Percentiles rank a stretch among this genome's conserved stretches.
Evolutionary conservation across 371 early-diverging fungal genomes (phyloP).

Genomic region (Zychaea mexicana): DNA sequence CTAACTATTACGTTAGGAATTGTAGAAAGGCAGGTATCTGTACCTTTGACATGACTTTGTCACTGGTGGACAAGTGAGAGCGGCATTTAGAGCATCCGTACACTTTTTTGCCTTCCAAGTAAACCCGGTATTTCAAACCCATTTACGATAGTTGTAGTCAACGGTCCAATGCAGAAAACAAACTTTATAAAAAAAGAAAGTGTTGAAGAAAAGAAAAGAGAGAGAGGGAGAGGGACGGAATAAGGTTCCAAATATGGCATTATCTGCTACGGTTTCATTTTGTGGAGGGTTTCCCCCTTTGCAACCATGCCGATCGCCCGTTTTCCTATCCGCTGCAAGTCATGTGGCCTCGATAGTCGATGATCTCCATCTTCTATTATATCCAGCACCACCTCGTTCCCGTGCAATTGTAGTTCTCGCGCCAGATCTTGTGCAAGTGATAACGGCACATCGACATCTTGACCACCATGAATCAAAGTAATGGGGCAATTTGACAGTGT

Average conservation of each 20-base stretch:
- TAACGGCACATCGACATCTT: slow-evolving; percentile 30
- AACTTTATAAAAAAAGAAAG: not conserved
- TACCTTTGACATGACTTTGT: slow-evolving; percentile 69
- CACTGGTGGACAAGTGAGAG: slow-evolving; percentile 64
- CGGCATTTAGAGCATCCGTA: slow-evolving; percentile 65
- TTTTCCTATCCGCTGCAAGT: slow-evolving; percentile 11
- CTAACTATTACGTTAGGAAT: too few species aligned
- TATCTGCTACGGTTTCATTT: not conserved
- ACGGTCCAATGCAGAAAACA: not conserved
- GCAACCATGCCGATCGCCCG: not conserved
- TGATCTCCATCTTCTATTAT: slow-evolving; percentile 43
- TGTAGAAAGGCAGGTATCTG: not conserved
- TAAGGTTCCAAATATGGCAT: not conserved
- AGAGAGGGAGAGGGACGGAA: not conserved
- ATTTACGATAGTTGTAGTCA: slow-evolving; percentile 11
- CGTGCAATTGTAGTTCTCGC: not conserved
- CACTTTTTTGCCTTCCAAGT: slow-evolving; percentile 45
- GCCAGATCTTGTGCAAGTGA: slow-evolving; percentile 4
- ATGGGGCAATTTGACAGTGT: slow-evolving; percentile 16
- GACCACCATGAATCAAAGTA: slow-evolving; percentile 33
- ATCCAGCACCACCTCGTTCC: not conserved
- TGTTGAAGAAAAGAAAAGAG: not conserved
- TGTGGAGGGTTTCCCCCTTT: not conserved
- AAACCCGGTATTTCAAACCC: slow-evolving; percentile 30
- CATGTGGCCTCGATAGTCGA: slow-evolving; percentile 35